Evolutionary conservation across 2,329 filamentous ascomycete species (phyloP).

Genomic region (Alternaria consortialis): DNA sequence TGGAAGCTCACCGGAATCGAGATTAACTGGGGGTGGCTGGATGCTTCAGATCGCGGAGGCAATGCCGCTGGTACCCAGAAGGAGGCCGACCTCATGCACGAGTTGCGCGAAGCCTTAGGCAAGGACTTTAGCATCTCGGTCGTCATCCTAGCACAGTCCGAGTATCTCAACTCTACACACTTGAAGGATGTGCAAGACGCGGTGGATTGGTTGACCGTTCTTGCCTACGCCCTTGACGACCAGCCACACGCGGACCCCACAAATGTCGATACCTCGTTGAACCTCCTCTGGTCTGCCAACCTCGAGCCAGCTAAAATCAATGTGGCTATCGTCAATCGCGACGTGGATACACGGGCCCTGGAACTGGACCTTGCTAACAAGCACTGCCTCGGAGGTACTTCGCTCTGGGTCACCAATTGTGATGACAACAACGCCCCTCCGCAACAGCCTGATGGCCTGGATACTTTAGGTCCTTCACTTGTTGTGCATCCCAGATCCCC

Average conservation of each 20-base stretch:
- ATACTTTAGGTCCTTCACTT: not conserved
- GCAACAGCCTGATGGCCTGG: not conserved
- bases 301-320: constrained; percentile 54
- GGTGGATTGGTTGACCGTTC: constrained; percentile 58
- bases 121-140: constrained; percentile 34
- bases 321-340: constrained; percentile 60
- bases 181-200: constrained; percentile 31
- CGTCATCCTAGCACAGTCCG: constrained; percentile 37
- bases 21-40: constrained; percentile 58
- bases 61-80: constrained; percentile 43
- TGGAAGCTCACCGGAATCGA: constrained; percentile 58
- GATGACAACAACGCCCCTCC: not conserved
- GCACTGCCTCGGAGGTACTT: constrained; percentile 36
- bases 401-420: constrained; percentile 35
- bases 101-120: constrained; percentile 32
- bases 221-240: constrained; percentile 59
- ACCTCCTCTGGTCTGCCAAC: constrained; percentile 59
- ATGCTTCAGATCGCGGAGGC: constrained; percentile 2
- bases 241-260: constrained; percentile 58
- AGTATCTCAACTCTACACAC: constrained; percentile 40
- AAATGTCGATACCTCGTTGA: constrained; percentile 54
- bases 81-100: constrained; percentile 30
- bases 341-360: constrained; percentile 29
- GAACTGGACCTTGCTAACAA: constrained; percentile 13
- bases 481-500: not conserved